A percentile compares a stretch with the other conserved stretches of the same genome.
phyloP scores from a whole-genome alignment of 805 yeast species.

The Crinitomyces ghanaensis region DNA sequence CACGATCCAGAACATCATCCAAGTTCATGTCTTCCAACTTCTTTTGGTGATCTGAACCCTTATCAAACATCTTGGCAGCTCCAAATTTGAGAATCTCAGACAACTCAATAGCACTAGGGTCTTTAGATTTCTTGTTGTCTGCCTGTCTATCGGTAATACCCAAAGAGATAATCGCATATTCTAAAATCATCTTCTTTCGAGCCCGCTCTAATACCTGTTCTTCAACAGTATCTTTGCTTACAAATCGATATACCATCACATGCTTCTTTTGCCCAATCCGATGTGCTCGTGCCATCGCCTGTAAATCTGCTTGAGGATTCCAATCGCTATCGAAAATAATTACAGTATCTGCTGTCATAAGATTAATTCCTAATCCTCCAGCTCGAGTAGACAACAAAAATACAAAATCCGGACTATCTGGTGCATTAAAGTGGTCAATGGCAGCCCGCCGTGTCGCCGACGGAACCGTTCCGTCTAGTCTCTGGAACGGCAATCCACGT shows the following conservation, averaged over 20 bases:
- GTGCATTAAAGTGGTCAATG: slow-evolving; percentile 93
- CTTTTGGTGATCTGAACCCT: slow-evolving; percentile 88
- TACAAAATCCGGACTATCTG: slow-evolving; percentile 83
- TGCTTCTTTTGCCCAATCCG: slow-evolving; percentile 99
- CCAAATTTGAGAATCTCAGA: slow-evolving; percentile 94
- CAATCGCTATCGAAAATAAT: slow-evolving; percentile 96
- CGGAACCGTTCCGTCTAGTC: slow-evolving; percentile 95
- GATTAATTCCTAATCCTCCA: slow-evolving; percentile 95
- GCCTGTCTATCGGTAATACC: slow-evolving; percentile 79
- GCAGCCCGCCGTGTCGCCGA: slow-evolving; percentile 88
- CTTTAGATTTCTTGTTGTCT: slow-evolving; percentile 44
- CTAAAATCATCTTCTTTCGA: slow-evolving; percentile 94
- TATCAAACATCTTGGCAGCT: slow-evolving; percentile 97
- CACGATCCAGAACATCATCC: slow-evolving; percentile 92
- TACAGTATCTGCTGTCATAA: slow-evolving; percentile 99
- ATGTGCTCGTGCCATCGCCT: slow-evolving; percentile 99
- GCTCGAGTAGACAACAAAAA: slow-evolving; percentile 91
- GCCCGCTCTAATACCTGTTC: slow-evolving; percentile 96
- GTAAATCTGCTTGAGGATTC: slow-evolving; percentile 99
- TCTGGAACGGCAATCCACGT: slow-evolving; percentile 78
- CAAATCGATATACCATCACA: slow-evolving; percentile 94
- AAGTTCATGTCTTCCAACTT: slow-evolving; percentile 88
- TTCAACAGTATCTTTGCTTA: slow-evolving; percentile 96
- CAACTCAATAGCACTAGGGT: slow-evolving; percentile 75
- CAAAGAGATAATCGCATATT: slow-evolving; percentile 90